phyloP scores from a whole-genome alignment of 352 stramenopile species.

The Phytophthora multivora region DNA sequence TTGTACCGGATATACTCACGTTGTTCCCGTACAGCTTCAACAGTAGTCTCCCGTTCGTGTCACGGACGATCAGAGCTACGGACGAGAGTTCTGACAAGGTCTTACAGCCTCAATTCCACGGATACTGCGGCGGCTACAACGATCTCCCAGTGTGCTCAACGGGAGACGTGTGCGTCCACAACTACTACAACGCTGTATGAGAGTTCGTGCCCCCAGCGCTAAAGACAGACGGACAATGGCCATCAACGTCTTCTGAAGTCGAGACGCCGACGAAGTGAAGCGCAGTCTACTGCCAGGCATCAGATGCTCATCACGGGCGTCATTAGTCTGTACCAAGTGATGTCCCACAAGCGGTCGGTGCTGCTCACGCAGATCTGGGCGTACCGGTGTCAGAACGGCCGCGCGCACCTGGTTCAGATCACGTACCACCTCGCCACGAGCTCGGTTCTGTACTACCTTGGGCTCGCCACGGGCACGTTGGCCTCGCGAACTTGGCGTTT shows the following conservation, averaged over 20 bases:
- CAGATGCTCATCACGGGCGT: slow-evolving; percentile 30
- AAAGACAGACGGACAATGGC: not conserved
- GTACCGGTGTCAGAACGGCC: slow-evolving; percentile 24
- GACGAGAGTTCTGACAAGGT: not conserved
- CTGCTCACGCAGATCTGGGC: slow-evolving; percentile 27
- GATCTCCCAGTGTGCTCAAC: slow-evolving; percentile 19
- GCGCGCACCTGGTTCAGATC: slow-evolving; percentile 19
- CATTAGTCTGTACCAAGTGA: slow-evolving; percentile 28
- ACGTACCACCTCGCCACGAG: slow-evolving; percentile 23
- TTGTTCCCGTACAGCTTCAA: slow-evolving; percentile 15
- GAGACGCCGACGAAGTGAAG: slow-evolving; percentile 15
- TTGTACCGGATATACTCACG: slow-evolving; percentile 12
- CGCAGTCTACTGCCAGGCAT: slow-evolving; percentile 22
- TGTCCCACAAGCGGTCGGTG: slow-evolving; percentile 26
- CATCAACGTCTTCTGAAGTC: slow-evolving; percentile 15
- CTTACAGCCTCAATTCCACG: slow-evolving; percentile 9
- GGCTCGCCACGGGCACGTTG: slow-evolving; percentile 19
- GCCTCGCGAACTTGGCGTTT: slow-evolving; percentile 12
- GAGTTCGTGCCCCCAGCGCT: slow-evolving; percentile 7
- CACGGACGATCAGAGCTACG: slow-evolving; percentile 4
- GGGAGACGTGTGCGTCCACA: slow-evolving; percentile 17
- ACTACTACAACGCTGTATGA: slow-evolving; percentile 28
- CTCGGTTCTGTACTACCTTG: slow-evolving; percentile 28
- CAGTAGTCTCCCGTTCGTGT: not conserved
- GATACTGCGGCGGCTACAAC: slow-evolving; percentile 20